Base-by-base conservation (phyloP, 2,329 filamentous ascomycete genomes). In the Penicillium paneum region DNA sequence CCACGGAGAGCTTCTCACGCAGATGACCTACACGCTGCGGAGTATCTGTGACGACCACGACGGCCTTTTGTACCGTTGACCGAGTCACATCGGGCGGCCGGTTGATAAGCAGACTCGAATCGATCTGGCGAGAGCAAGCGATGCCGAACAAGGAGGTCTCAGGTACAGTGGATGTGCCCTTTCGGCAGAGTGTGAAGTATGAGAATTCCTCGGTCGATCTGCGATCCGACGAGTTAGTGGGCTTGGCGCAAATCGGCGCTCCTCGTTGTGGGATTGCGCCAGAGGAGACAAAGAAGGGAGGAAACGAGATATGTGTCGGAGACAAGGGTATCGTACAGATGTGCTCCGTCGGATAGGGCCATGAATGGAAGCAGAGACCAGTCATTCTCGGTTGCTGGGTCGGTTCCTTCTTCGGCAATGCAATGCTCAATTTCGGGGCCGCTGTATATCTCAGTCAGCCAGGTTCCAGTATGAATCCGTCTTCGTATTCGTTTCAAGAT, bases 31-130 rank as follows among this genome's bases (percentile, higher is more conserved):
- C 96, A 67, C 86, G 86, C 68, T 94, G 89, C 8, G 94, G 94
- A 59, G 85, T 91, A 73, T 97, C 90, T 51, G 90, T 91, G 64
- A 99, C 91, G 52, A 96, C 91, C 42, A 99, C 93, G 3, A 99
- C 91, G 13, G 93, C 94, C 78, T 99, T 99, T 72, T 99, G 94
- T 39, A 99, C 94, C 1, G 94, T 97, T 56, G 91, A 96, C 58
- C 94, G 83, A n/a, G 94, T 99, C 48, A 99, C 94, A 54, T 97
- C 93, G 47, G 88, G 79, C 0, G 91, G 89, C 28, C 90, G 84
- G 68, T 90, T 85, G 62, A 91, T 82, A 59, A 99, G 80, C 65
- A 86, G 80, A 13, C 85, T 84, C 15, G 91, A 83, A 68, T 96
- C 90, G 67, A 99, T 83, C 76, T 97, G 94, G 56, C 93, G 84